phyloP scores from a whole-genome alignment of 441 rosid species.

The Gossypium laxum region DNA sequence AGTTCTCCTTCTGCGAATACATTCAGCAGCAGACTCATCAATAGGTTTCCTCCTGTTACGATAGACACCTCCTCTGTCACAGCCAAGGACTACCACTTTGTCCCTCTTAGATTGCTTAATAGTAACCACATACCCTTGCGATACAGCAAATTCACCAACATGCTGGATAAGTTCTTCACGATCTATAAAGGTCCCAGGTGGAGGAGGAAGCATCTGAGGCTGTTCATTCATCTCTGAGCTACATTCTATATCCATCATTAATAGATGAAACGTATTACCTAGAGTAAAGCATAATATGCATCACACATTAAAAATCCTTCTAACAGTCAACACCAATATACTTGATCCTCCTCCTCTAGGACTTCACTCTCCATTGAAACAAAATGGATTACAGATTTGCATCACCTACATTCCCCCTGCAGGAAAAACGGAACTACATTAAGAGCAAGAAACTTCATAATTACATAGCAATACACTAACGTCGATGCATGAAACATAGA shows the following conservation, averaged over 20 bases:
- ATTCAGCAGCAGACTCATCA: conserved; percentile 30
- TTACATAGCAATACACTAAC: neutral
- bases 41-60: conserved; percentile 34
- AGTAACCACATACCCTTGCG: conserved; percentile 48
- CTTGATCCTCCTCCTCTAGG: conserved; percentile 15
- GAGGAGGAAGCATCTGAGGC: conserved; percentile 42
- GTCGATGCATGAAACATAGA: neutral
- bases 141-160: conserved; percentile 39
- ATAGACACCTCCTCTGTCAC: conserved; percentile 48
- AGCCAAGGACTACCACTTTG: conserved; percentile 43
- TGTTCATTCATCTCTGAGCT: conserved; percentile 25
- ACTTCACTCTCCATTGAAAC: conserved; percentile 17
- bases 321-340: neutral
- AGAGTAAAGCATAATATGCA: conserved; percentile 11
- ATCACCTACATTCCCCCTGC: neutral
- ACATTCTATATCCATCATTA: conserved; percentile 29
- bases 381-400: neutral
- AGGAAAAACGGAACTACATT: neutral
- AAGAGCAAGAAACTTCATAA: neutral
- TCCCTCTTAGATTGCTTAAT: conserved; percentile 48
- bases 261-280: conserved; percentile 16
- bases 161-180: conserved; percentile 45
- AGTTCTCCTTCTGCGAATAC: conserved; percentile 29
- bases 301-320: neutral
- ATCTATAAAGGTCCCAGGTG: conserved; percentile 38